Conservation (phyloP, 371 early-diverging fungal genomes). For the Circinella umbellata region DNA sequence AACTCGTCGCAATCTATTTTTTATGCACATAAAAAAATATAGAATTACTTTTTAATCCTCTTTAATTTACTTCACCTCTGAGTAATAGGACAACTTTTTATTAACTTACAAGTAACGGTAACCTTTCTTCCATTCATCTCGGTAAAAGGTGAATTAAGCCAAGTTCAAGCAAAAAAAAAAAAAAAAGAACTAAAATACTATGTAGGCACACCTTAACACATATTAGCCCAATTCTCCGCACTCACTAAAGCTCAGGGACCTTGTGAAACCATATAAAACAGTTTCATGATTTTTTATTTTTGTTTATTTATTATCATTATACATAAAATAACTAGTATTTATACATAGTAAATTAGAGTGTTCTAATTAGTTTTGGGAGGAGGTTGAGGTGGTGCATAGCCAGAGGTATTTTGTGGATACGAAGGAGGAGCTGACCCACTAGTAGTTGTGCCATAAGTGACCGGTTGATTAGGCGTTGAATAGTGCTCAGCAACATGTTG, state of each 20-base stretch:
- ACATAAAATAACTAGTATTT: no score
- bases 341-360: no score
- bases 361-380: background rate
- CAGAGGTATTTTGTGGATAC: no score
- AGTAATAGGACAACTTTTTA: no score
- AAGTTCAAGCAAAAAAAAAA: constrained; percentile 1
- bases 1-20: constrained; percentile 74
- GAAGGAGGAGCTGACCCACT: background rate
- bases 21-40: background rate
- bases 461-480: background rate
- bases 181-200: no score
- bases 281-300: no score
- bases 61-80: background rate
- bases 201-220: no score
- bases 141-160: background rate
- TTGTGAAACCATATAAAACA: no score
- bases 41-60: no score
- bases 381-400: background rate
- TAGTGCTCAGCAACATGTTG: background rate
- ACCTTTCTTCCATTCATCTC: constrained; percentile 46
- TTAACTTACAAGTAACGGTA: constrained; percentile 42
- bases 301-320: no score
- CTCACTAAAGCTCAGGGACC: no score
- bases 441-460: background rate
- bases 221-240: no score